phyloP scores from a whole-genome alignment of 352 stramenopile genomes.

The Phytophthora vignae region DNA sequence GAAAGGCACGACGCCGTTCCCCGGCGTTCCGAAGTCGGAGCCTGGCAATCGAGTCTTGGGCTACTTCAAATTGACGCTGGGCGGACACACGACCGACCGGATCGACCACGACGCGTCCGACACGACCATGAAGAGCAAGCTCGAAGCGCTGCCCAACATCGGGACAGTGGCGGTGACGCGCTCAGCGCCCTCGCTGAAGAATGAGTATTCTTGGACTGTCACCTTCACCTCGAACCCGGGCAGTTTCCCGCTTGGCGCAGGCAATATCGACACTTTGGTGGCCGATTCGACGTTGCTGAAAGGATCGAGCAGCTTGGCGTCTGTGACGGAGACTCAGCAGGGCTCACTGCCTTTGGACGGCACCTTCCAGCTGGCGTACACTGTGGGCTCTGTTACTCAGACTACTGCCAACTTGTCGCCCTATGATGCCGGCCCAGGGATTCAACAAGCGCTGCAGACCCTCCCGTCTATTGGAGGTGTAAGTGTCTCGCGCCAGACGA shows the following conservation, averaged over 20 bases:
- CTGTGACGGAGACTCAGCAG: conserved; percentile 41
- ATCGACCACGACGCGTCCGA: conserved; percentile 95
- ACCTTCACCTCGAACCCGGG: conserved; percentile 95
- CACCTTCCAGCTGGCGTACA: conserved; percentile 64
- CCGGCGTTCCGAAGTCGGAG: conserved; percentile 52
- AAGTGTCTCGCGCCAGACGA: conserved; percentile 64
- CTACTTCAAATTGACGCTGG: conserved; percentile 88
- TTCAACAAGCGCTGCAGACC: conserved; percentile 59
- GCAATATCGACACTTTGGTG: conserved; percentile 61
- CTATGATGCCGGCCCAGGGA: conserved; percentile 49
- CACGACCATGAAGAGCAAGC: conserved; percentile 88
- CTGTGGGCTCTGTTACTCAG: conserved; percentile 38
- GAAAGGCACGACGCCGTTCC: conserved; percentile 52
- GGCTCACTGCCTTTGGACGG: conserved; percentile 73
- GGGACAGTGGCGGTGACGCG: conserved; percentile 90
- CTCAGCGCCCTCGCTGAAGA: conserved; percentile 83
- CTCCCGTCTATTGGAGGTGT: conserved; percentile 69
- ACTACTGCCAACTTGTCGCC: conserved; percentile 62
- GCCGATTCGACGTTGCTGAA: conserved; percentile 52
- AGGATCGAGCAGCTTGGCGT: conserved; percentile 53
- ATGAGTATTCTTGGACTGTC: conserved; percentile 94
- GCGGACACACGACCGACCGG: conserved; percentile 84
- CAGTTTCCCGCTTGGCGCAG: conserved; percentile 89
- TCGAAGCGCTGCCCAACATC: conserved; percentile 95
- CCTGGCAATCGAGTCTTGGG: conserved; percentile 92